Base-by-base conservation (phyloP, 129 eudicot genomes). In the Artemisia argyi region DNA sequence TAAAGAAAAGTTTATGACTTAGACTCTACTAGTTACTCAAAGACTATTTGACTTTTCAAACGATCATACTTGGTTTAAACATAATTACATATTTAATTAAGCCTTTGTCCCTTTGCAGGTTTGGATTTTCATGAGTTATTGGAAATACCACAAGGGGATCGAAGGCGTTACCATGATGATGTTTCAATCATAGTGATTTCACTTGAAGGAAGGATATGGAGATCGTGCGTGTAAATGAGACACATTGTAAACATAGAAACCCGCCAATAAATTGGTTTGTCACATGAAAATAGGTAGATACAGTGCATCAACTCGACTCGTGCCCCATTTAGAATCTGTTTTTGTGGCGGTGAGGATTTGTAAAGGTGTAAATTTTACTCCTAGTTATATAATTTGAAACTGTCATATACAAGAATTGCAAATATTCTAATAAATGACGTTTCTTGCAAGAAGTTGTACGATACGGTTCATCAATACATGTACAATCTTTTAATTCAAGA, bases 91-190 rank as follows among this genome's bases (percentile, higher is more conserved):
- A 10, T 11, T 22, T 65, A 69, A 46, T 55, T 19, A 11, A 55
- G 26, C 8, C 58, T 60, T 66, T 28, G 47, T 24, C 42, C 5
- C 19, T 71, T 74, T 11, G 11, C 67, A 91, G 97, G 97, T 58
- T 68, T 92, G 83, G 96, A 92, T 50, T 86, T 92, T 72, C 90
- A 89, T 71, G 98, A 92, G 79, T 76, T 92, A 83, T 87, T 92
- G 28, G 98, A 92, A 80, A 92, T 92, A 73, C 98, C 98, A 14
- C 98, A 92, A 81, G 98, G 98, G 46, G 98, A 92, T 83, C 78
- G 98, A 11, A 85, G 98, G 7, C 85, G 91, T 53, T 92, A 89
- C 85, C 98, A 92, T 64, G 98, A 92, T 53, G 98, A 92, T 72
- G 90, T 92, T 54, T 92, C 98, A 11, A 82, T 92, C 8, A 92